Evolutionary conservation across 2,329 filamentous ascomycete species (phyloP).

Genomic region (Ilyonectria mors-panacis): DNA sequence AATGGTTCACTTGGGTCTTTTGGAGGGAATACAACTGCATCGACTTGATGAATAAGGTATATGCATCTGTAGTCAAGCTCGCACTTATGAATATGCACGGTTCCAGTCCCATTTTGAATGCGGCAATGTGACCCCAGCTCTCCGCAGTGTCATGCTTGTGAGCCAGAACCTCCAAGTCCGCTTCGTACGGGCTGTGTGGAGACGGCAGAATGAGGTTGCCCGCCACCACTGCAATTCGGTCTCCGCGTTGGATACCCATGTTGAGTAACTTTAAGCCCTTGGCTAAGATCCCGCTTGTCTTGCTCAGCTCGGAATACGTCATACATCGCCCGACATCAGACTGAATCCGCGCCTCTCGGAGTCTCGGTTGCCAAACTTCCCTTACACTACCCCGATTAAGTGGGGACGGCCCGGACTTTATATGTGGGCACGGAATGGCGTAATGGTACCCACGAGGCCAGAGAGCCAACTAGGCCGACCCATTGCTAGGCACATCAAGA

Average conservation of each 20-base stretch:
- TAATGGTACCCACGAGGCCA: neutral
- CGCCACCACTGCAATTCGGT: neutral
- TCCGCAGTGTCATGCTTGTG: slow-evolving; percentile 1
- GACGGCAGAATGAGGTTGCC: neutral
- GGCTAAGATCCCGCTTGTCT: neutral
- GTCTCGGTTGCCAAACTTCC: neutral
- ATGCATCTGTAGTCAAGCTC: neutral
- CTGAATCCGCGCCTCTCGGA: neutral
- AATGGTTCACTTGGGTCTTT: neutral
- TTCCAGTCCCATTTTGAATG: neutral
- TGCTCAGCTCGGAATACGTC: neutral
- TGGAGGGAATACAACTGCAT: neutral
- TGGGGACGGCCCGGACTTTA: slow-evolving; percentile 4
- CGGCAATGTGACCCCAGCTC: neutral
- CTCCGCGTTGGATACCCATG: neutral
- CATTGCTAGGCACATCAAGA: neutral
- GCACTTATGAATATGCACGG: neutral
- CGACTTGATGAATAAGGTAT: neutral
- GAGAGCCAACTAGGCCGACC: neutral
- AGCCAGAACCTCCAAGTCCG: neutral
- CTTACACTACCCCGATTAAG: neutral
- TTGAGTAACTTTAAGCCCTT: neutral
- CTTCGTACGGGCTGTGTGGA: neutral
- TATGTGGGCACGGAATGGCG: neutral
- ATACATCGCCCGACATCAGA: neutral